Conservation (phyloP, 2,329 filamentous ascomycete species). For the Mycosphaerella sp. region DNA sequence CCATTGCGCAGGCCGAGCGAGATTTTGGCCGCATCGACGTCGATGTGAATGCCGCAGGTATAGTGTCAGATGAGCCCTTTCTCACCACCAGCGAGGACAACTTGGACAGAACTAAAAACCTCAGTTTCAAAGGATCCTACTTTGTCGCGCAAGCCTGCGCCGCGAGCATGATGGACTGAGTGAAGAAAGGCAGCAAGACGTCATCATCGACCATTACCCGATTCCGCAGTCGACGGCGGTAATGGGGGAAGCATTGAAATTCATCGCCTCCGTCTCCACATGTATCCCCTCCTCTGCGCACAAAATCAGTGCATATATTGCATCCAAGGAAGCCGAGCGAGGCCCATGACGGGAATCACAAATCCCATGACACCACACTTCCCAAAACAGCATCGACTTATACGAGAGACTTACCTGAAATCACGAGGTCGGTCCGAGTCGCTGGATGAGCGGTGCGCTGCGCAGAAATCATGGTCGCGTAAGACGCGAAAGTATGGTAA, state of each 20-base stretch:
- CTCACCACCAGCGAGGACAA: conserved; percentile 23
- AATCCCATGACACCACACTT: too few species aligned
- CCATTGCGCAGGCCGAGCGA: conserved; percentile 6
- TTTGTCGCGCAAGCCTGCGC: conserved; percentile 30
- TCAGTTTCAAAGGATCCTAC: conserved; percentile 26
- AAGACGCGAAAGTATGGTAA: too few species aligned
- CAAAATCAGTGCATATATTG: conserved; percentile 25
- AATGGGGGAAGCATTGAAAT: conserved; percentile 27
- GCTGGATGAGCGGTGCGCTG: too few species aligned
- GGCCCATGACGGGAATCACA: too few species aligned
- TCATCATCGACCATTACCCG: conserved; percentile 22
- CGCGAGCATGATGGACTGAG: conserved; percentile 20
- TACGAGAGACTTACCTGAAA: too few species aligned
- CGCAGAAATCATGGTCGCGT: too few species aligned
- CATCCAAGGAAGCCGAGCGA: conserved; percentile 25
- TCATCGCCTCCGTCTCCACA: conserved; percentile 29
- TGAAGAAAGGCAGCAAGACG: conserved; percentile 21
- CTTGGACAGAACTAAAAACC: conserved; percentile 17
- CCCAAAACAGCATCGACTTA: too few species aligned
- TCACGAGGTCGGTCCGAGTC: too few species aligned
- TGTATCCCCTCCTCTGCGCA: conserved; percentile 26
- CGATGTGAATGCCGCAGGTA: conserved; percentile 29
- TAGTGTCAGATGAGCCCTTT: conserved; percentile 28
- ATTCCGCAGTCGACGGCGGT: not conserved
- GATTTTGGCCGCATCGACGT: conserved; percentile 15